A percentile compares a stretch with the other conserved stretches of the same genome.
phyloP scores from a whole-genome alignment of 495 filamentous ascomycete genomes.

The Corynascus novoguineensis region DNA sequence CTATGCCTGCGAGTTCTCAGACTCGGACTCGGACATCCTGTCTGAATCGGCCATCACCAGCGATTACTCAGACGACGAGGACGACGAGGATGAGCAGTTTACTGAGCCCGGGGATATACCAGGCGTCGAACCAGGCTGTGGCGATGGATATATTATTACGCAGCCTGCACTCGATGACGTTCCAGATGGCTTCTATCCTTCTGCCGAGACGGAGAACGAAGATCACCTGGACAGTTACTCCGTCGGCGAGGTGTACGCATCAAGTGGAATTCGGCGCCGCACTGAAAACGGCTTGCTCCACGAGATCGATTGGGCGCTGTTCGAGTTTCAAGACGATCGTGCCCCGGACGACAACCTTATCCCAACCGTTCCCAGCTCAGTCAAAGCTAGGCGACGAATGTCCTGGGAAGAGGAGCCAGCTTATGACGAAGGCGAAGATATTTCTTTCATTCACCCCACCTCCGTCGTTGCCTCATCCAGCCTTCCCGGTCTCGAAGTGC shows the following conservation, averaged over 20 bases:
- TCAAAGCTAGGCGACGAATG: background rate
- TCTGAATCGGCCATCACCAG: conserved; percentile 45
- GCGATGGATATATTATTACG: conserved; percentile 66
- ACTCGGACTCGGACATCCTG: conserved; percentile 49
- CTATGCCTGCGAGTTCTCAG: conserved; percentile 47
- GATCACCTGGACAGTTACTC: conserved; percentile 69
- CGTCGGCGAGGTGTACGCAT: conserved; percentile 80
- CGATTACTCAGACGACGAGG: conserved; percentile 37
- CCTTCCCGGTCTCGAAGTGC: conserved; percentile 68
- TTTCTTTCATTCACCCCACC: conserved; percentile 34
- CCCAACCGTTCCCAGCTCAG: conserved; percentile 20
- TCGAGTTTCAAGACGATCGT: conserved; percentile 69
- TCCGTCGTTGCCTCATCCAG: conserved; percentile 39
- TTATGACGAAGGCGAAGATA: too few relatives aligned
- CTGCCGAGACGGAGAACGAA: conserved; percentile 43
- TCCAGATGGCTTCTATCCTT: conserved; percentile 68
- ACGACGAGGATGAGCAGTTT: conserved; percentile 39
- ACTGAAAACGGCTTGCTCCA: conserved; percentile 59
- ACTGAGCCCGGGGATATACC: conserved; percentile 73
- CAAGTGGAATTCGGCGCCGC: conserved; percentile 76
- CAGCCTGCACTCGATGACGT: conserved; percentile 87
- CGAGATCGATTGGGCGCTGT: conserved; percentile 94
- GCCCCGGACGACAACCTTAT: conserved; percentile 64
- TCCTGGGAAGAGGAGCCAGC: background rate
- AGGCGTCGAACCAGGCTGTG: conserved; percentile 70